Percentiles rank a stretch among this genome's conserved stretches.
These are phyloP conservation scores for Sporothrix luriei DNA, from an alignment of 2,329 filamentous ascomycete species.

Conservation along the genomic window DNA sequence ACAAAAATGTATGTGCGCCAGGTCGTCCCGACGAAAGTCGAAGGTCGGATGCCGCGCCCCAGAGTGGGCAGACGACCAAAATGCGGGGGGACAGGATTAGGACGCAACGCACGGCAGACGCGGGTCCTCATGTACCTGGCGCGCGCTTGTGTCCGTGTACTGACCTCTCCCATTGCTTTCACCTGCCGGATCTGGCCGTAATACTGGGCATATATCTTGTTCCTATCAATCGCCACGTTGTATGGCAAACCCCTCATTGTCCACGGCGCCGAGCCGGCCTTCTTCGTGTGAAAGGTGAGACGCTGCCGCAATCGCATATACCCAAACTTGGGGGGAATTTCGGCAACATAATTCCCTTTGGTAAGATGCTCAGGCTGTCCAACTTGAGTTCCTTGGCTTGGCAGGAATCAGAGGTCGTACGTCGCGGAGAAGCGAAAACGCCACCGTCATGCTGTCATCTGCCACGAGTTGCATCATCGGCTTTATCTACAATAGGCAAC, in stretches of 20 bases:
- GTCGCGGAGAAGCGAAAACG: neutral
- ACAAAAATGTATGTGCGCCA: neutral
- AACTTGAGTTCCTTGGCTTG: neutral
- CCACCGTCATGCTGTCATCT: neutral
- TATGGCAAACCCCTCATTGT: slow-evolving; percentile 16
- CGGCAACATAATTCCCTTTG: neutral
- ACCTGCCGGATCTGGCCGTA: slow-evolving; percentile 15
- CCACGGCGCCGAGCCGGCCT: neutral
- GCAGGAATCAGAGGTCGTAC: neutral
- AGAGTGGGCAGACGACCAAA: neutral
- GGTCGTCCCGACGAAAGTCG: neutral
- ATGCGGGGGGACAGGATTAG: slow-evolving; percentile 9
- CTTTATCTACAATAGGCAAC: neutral
- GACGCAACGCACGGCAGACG: slow-evolving; percentile 24
- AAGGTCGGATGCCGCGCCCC: neutral
- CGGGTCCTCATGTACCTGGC: neutral
- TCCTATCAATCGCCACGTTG: slow-evolving; percentile 1
- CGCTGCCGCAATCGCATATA: neutral
- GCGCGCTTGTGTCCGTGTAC: neutral
- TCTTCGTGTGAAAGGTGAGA: neutral
- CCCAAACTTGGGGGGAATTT: neutral
- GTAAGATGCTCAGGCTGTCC: neutral
- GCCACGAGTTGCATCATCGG: neutral
- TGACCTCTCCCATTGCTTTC: neutral
- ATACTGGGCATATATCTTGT: neutral